These are phyloP conservation scores for Leccinum uliginosum DNA, from an alignment of 768 basidiomycete species.

Conservation along the genomic window DNA sequence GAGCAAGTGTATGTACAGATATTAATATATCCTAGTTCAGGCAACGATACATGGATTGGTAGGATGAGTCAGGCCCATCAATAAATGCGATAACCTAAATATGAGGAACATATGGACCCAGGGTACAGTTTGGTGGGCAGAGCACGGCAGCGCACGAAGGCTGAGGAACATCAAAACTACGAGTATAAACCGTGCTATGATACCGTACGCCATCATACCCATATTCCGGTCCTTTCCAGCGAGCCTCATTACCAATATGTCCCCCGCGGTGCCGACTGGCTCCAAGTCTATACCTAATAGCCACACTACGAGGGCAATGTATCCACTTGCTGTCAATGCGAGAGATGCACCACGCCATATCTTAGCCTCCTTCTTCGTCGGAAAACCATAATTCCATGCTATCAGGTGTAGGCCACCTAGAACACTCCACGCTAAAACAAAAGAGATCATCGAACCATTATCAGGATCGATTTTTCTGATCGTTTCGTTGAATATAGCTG, in stretches of 20 bases:
- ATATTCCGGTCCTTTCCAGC: no score
- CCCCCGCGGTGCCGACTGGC: no score
- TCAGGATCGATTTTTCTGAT: neutral
- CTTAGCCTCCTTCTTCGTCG: neutral
- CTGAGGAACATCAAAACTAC: neutral
- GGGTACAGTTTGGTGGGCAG: neutral
- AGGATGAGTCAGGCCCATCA: neutral
- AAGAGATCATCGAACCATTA: neutral
- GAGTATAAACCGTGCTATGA: neutral
- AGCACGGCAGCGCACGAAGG: neutral
- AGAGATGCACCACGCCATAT: neutral
- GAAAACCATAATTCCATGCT: neutral
- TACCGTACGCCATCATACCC: neutral
- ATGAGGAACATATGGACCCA: neutral
- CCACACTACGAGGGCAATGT: no score
- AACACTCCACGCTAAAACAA: neutral
- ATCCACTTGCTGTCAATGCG: neutral
- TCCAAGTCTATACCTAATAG: no score
- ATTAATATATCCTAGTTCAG: neutral
- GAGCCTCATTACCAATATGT: no score
- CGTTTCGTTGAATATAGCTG: neutral
- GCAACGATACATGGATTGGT: neutral
- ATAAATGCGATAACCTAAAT: neutral
- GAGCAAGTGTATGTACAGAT: slow-evolving; percentile 13
- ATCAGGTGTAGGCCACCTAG: neutral